These are phyloP conservation scores for Jaenimonas drosophilae DNA, from an alignment of 208 protist genomes.

Conservation along the genomic window DNA sequence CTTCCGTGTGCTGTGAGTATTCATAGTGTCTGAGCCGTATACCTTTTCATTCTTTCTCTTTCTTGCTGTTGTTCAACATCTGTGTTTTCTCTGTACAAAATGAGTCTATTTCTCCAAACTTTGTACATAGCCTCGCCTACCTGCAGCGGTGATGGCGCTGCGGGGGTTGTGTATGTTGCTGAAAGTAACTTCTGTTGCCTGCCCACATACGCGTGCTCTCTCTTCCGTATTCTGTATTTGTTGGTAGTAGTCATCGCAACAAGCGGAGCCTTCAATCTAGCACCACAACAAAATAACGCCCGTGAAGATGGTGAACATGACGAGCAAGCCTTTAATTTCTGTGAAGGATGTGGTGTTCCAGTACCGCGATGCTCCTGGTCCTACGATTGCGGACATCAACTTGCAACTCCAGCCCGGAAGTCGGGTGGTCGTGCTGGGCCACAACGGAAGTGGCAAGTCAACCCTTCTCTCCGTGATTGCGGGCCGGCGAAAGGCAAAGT, in stretches of 20 bases:
- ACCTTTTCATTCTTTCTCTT: conserved; percentile 3
- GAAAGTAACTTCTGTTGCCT: background rate
- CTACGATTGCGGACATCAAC: conserved; percentile 14
- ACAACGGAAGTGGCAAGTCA: conserved; percentile 95
- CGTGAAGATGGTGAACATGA: conserved; percentile 11
- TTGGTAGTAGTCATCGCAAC: background rate
- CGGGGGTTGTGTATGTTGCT: background rate
- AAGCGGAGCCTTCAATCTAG: background rate
- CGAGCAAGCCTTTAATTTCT: conserved; percentile 13
- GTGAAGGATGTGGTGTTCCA: conserved; percentile 24
- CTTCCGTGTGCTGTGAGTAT: background rate
- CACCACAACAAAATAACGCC: conserved; percentile 7
- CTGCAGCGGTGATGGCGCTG: too few relatives aligned
- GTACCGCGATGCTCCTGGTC: conserved; percentile 19
- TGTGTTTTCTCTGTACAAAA: conserved; percentile 2
- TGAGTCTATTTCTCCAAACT: background rate
- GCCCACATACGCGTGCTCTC: background rate
- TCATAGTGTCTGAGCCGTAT: background rate
- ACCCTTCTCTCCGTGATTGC: conserved; percentile 91
- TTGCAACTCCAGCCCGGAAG: conserved; percentile 34
- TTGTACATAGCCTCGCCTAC: background rate
- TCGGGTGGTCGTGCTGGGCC: conserved; percentile 91
- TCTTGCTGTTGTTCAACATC: background rate
- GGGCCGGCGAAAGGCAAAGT: conserved; percentile 52
- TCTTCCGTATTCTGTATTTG: background rate